A percentile compares a stretch with the other conserved stretches of the same genome.
phyloP scores from a whole-genome alignment of 352 stramenopile genomes.

The Thalassiosira exigua region DNA sequence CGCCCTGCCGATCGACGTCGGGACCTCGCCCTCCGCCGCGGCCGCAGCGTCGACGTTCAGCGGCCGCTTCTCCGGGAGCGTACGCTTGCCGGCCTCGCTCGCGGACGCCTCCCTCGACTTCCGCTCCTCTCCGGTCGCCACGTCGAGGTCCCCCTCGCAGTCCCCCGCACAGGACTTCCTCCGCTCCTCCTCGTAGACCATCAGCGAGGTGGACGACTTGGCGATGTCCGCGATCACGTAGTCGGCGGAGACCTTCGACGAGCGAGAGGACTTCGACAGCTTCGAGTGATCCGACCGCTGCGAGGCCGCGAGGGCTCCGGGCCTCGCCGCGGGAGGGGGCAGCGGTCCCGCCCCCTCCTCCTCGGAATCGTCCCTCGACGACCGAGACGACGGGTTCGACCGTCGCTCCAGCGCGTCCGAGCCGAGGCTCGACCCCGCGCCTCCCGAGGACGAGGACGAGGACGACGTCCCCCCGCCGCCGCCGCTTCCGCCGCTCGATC shows the following conservation, averaged over 20 bases:
- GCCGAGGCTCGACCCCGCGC: too few relatives aligned
- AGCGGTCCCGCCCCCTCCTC: too few relatives aligned
- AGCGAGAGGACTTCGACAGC: background rate
- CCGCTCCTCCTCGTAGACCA: slow-evolving; percentile 4
- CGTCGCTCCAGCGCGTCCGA: too few relatives aligned
- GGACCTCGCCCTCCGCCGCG: background rate
- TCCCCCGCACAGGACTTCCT: slow-evolving; percentile 1
- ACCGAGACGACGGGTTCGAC: too few relatives aligned
- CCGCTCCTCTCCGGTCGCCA: slow-evolving; percentile 7
- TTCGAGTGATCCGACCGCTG: background rate
- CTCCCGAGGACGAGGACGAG: too few relatives aligned
- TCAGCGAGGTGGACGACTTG: background rate
- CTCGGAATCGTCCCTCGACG: too few relatives aligned
- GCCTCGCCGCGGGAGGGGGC: too few relatives aligned
- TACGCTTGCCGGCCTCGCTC: background rate
- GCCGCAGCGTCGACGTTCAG: slow-evolving; percentile 6
- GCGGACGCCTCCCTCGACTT: background rate
- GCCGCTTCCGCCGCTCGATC: too few relatives aligned
- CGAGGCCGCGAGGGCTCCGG: too few relatives aligned
- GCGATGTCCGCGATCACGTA: background rate
- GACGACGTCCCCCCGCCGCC: too few relatives aligned
- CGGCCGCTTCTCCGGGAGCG: slow-evolving; percentile 23
- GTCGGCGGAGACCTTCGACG: background rate
- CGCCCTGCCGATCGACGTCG: background rate
- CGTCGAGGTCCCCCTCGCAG: too few relatives aligned